These are phyloP conservation scores for Nemania sp. DNA, from an alignment of 2,329 filamentous ascomycete genomes.

Conservation along the genomic window DNA sequence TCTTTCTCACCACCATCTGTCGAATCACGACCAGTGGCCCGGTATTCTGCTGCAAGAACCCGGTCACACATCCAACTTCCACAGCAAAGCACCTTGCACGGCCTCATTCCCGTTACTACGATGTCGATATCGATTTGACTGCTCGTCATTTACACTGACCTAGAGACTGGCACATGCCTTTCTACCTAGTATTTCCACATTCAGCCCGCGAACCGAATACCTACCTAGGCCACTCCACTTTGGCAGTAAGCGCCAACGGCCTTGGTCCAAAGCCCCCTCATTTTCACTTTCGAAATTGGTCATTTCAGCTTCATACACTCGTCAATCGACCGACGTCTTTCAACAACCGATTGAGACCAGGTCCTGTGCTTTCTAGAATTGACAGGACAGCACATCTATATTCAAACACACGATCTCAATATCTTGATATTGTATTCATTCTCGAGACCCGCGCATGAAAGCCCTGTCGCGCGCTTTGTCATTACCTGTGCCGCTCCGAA, in stretches of 20 bases:
- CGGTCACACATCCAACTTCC: slow-evolving; percentile 22
- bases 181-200: slow-evolving; percentile 48
- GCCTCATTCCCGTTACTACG: slow-evolving; percentile 43
- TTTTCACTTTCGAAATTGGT: slow-evolving; percentile 35
- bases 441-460: slow-evolving; percentile 14
- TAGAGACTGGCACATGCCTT: slow-evolving; percentile 24
- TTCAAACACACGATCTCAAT: slow-evolving; percentile 4
- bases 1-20: slow-evolving; percentile 15
- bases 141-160: slow-evolving; percentile 21
- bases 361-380: slow-evolving; percentile 32
- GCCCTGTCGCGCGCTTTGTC: slow-evolving; percentile 24
- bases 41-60: slow-evolving; percentile 15
- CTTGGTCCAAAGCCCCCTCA: slow-evolving; percentile 39
- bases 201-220: slow-evolving; percentile 40
- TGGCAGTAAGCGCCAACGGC: slow-evolving; percentile 47
- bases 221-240: slow-evolving; percentile 44
- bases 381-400: slow-evolving; percentile 19
- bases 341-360: slow-evolving; percentile 39
- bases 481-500: slow-evolving; percentile 38
- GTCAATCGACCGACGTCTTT: slow-evolving; percentile 26
- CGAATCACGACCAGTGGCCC: slow-evolving; percentile 17
- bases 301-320: slow-evolving; percentile 40
- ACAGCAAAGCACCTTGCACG: slow-evolving; percentile 43
- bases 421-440: slow-evolving; percentile 16
- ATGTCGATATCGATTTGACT: slow-evolving; percentile 32